Percentiles rank a stretch among this genome's conserved stretches.
Conservation (phyloP, 345 rosid genomes). For the Aethionema arabicum region DNA sequence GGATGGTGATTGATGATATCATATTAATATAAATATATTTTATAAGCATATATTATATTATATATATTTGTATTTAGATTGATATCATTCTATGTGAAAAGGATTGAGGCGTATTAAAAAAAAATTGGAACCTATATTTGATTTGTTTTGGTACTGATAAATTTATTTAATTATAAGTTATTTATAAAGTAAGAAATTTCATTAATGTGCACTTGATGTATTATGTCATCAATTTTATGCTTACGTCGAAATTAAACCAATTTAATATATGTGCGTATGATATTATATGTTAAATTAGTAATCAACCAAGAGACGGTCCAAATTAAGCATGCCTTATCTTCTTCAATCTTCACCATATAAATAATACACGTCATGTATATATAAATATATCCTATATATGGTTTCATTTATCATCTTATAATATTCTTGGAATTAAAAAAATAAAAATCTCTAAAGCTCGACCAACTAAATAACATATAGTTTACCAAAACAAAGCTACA, state of each 20-base stretch:
- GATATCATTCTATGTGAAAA: constrained; percentile 19
- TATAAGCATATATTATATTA: not conserved
- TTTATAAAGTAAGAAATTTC: no score
- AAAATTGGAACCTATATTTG: no score
- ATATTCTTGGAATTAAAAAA: not conserved
- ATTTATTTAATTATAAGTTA: no score
- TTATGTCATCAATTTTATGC: no score
- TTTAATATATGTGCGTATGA: no score
- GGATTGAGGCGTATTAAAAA: constrained; percentile 4
- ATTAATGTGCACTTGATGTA: no score
- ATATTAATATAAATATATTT: constrained; percentile 11
- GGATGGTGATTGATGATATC: constrained; percentile 12
- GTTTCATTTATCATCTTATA: not conserved
- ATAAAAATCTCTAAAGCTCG: not conserved
- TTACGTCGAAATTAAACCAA: no score
- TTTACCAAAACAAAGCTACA: constrained; percentile 12
- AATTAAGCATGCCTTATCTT: constrained; percentile 22
- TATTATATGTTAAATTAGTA: no score
- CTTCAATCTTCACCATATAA: not conserved
- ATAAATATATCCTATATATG: constrained; percentile 4
- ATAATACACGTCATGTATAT: not conserved
- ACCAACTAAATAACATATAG: constrained; percentile 5
- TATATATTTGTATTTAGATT: not conserved
- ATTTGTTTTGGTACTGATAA: no score
- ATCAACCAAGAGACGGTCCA: constrained; percentile 19